Evolutionary conservation across 192 early-diverging fungal species (phyloP).

Genomic region (Podila epicladia): DNA sequence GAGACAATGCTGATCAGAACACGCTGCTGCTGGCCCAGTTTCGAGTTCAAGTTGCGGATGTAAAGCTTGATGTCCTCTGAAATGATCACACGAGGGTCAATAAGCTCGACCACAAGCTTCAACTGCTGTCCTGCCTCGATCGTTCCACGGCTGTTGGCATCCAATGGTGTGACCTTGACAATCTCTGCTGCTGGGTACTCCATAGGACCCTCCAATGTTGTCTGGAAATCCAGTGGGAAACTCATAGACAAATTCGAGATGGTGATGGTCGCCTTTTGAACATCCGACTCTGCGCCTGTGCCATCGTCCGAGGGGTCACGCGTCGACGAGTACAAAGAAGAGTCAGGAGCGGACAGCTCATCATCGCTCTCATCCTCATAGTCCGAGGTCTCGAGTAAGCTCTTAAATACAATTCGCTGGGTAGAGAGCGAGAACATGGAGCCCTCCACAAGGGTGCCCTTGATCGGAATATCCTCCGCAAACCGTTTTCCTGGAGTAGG

Average conservation of each 20-base stretch:
- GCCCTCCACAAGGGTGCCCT: conserved; percentile 71
- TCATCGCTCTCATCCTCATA: conserved; percentile 60
- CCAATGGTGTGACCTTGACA: conserved; percentile 66
- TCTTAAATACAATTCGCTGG: conserved; percentile 74
- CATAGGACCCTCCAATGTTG: conserved; percentile 77
- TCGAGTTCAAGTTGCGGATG: conserved; percentile 74
- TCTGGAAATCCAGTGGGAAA: conserved; percentile 73
- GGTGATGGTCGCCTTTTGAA: conserved; percentile 57
- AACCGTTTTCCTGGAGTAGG: conserved; percentile 46
- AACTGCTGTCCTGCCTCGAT: conserved; percentile 70
- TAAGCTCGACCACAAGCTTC: conserved; percentile 64
- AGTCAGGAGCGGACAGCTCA: conserved; percentile 25
- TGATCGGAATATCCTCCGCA: conserved; percentile 72
- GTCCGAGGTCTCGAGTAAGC: conserved; percentile 62
- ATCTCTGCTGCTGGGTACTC: conserved; percentile 74
- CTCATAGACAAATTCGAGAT: conserved; percentile 73
- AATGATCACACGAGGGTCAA: conserved; percentile 70
- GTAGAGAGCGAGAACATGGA: conserved; percentile 76
- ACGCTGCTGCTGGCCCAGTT: conserved; percentile 66
- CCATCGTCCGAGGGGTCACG: conserved; percentile 18
- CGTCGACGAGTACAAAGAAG: conserved; percentile 3
- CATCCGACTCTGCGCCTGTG: conserved; percentile 9
- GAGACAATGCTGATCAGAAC: conserved; percentile 71
- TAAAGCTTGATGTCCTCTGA: conserved; percentile 83
- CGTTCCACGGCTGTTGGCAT: conserved; percentile 62